phyloP scores from a whole-genome alignment of 495 filamentous ascomycete genomes.

The Penicillium flavigenum region DNA sequence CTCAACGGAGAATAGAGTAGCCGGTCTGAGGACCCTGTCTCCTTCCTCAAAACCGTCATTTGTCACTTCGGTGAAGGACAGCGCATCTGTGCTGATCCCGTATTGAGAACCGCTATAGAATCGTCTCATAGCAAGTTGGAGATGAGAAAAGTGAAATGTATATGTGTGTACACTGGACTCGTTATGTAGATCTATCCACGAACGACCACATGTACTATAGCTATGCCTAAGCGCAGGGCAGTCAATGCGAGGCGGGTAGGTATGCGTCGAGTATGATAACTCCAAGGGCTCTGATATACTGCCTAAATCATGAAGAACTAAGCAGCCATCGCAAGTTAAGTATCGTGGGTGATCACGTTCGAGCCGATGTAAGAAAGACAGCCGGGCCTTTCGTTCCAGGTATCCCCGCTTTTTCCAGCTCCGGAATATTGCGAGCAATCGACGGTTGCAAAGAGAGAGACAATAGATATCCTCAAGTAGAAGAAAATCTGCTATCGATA shows the following conservation, averaged over 20 bases:
- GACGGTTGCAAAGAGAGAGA: slow-evolving; percentile 5
- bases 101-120: not conserved
- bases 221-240: not conserved
- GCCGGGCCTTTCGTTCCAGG: not conserved
- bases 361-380: not conserved
- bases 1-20: not conserved
- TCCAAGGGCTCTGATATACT: not conserved
- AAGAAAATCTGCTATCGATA: not conserved
- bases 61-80: slow-evolving; percentile 2
- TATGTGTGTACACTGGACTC: not conserved
- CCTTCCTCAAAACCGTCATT: not conserved
- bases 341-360: not conserved
- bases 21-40: not conserved
- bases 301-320: not conserved
- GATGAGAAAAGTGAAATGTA: slow-evolving; percentile 1
- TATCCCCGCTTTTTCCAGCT: not conserved
- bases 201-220: not conserved
- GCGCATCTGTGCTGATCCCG: slow-evolving; percentile 2
- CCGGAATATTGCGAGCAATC: not conserved
- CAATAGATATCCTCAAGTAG: not conserved
- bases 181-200: not conserved
- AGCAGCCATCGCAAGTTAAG: not conserved
- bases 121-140: not conserved
- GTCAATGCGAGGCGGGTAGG: not conserved
- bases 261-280: not conserved